A percentile compares a stretch with the other conserved stretches of the same genome.
These are phyloP conservation scores for Hymenoscyphus infarciens DNA, from an alignment of 2,329 filamentous ascomycete species.

Conservation along the genomic window DNA sequence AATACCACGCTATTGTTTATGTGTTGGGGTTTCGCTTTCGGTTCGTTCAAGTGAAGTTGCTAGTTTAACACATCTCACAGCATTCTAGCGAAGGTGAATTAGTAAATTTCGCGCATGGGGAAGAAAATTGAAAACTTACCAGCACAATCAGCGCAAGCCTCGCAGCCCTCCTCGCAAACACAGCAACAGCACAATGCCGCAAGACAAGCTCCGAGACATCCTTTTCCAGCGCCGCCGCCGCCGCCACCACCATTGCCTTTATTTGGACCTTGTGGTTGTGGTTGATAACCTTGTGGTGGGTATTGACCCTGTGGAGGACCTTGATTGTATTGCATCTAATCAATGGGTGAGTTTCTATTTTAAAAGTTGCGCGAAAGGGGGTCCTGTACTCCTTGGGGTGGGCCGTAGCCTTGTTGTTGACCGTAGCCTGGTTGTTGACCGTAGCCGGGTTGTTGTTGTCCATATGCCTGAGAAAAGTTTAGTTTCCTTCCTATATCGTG, in stretches of 20 bases:
- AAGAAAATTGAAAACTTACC: conserved; percentile 18
- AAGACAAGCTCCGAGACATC: conserved; percentile 45
- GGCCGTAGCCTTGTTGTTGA: background rate
- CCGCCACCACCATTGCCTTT: conserved; percentile 35
- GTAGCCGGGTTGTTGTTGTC: conserved; percentile 29
- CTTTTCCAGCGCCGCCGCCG: conserved; percentile 28
- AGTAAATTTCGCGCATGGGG: background rate
- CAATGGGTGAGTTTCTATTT: too few relatives aligned
- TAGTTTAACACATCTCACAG: conserved; percentile 13
- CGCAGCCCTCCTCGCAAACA: conserved; percentile 48
- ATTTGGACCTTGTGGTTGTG: too few relatives aligned
- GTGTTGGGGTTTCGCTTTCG: too few relatives aligned
- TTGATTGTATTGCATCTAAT: conserved; percentile 29
- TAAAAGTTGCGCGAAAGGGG: too few relatives aligned
- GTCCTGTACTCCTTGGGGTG: too few relatives aligned
- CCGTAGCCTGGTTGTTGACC: conserved; percentile 16
- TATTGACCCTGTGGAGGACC: conserved; percentile 40
- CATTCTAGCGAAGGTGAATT: conserved; percentile 21
- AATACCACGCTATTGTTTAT: background rate
- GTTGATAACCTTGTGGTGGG: conserved; percentile 12
- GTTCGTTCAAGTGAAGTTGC: background rate
- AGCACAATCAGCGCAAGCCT: conserved; percentile 46
- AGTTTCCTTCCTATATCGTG: too few relatives aligned
- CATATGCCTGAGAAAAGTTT: conserved; percentile 4
- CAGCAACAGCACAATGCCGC: conserved; percentile 50